phyloP scores from a whole-genome alignment of 208 protist genomes.

The Trypanosoma cruzi region DNA sequence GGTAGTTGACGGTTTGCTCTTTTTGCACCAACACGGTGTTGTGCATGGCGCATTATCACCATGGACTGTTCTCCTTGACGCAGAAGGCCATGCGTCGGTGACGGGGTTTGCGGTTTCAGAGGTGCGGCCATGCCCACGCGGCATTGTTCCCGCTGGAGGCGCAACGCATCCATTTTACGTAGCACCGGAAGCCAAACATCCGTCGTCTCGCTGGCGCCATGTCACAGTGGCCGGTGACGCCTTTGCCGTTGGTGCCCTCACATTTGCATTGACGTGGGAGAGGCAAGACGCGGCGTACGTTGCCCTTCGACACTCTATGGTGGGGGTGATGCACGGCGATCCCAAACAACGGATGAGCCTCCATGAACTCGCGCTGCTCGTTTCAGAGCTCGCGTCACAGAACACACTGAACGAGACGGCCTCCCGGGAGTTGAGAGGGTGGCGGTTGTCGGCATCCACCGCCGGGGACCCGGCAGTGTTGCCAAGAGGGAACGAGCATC shows the following conservation, averaged over 20 bases:
- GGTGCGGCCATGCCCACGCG: neutral
- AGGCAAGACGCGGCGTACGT: conserved; percentile 15
- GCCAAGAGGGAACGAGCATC: neutral
- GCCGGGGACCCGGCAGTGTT: neutral
- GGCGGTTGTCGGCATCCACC: neutral
- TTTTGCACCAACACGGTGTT: conserved; percentile 27
- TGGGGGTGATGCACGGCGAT: conserved; percentile 36
- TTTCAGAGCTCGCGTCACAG: conserved; percentile 23
- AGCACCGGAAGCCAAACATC: conserved; percentile 1
- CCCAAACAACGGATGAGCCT: conserved; percentile 36
- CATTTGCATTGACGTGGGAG: conserved; percentile 13
- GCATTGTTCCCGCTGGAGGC: neutral
- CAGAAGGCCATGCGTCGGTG: conserved; percentile 17
- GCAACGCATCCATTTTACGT: neutral
- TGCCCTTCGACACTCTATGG: conserved; percentile 21
- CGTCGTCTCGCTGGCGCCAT: neutral
- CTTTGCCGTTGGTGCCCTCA: conserved; percentile 10
- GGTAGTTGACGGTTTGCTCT: conserved; percentile 17
- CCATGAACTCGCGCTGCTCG: conserved; percentile 27
- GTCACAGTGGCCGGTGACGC: conserved; percentile 17
- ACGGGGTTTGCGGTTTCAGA: conserved; percentile 28
- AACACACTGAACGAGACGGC: conserved; percentile 19
- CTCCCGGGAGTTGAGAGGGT: neutral
- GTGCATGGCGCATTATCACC: conserved; percentile 61
- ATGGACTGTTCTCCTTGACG: conserved; percentile 50